Percentiles rank a stretch among this genome's conserved stretches.
phyloP scores from a whole-genome alignment of 352 stramenopile species.

The Pythium dissimile region DNA sequence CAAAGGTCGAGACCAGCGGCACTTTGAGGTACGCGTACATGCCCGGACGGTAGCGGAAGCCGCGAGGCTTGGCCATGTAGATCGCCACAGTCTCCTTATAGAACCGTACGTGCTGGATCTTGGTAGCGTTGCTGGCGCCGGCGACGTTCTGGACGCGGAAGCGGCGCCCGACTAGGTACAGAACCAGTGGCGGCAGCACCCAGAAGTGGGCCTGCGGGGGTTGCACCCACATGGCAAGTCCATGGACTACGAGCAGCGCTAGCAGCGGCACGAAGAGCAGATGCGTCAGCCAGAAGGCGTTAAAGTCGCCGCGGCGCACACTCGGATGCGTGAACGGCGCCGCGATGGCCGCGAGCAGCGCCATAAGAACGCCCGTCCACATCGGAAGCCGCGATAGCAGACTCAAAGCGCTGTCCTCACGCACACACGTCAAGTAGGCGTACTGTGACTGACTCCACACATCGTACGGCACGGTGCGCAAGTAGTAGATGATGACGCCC shows the following conservation, averaged over 20 bases:
- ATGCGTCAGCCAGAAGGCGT: constrained; percentile 66
- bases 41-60: constrained; percentile 54
- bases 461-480: constrained; percentile 29
- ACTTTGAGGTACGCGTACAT: constrained; percentile 88
- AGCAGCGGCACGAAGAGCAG: constrained; percentile 66
- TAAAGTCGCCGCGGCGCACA: constrained; percentile 63
- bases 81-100: constrained; percentile 59
- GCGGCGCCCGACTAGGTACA: constrained; percentile 62
- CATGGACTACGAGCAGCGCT: constrained; percentile 56
- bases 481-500: constrained; percentile 56
- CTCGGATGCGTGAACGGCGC: constrained; percentile 42
- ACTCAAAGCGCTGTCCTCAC: constrained; percentile 39
- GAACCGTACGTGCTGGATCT: constrained; percentile 41
- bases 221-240: constrained; percentile 58
- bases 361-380: constrained; percentile 62
- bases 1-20: constrained; percentile 59
- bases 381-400: constrained; percentile 48
- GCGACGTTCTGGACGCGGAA: constrained; percentile 56
- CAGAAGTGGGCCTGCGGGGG: constrained; percentile 48
- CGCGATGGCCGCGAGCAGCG: constrained; percentile 47
- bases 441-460: constrained; percentile 45
- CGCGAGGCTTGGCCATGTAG: constrained; percentile 57
- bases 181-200: constrained; percentile 46
- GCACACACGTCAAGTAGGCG: constrained; percentile 45
- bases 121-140: constrained; percentile 45